Base-by-base conservation (phyloP, 2,329 filamentous ascomycete species). In the Fusarium compactum region DNA sequence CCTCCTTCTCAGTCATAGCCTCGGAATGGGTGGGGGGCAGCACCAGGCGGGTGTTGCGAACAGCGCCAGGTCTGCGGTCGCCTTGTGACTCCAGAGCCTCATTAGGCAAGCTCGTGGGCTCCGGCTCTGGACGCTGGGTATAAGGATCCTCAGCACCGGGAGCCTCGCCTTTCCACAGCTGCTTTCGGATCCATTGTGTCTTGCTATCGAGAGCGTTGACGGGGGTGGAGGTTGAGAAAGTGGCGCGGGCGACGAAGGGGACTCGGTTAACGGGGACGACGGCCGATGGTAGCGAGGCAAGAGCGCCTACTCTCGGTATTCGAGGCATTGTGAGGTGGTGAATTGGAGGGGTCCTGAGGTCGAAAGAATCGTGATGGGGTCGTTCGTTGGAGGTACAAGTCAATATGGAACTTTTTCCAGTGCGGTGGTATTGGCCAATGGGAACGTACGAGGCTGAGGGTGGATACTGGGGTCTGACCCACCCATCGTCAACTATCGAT, bases 121-220 rank as follows among this genome's bases (percentile, higher is more conserved):
- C 77, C 2, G 73, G 62, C 44, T 78, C 76, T 8, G 67, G 38
- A 4, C 76, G 74, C 65, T 81, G 76, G 20, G 78, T 81, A 52
- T 82, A 82, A 1, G 81, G 80, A 41, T 82, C 81, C 54, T 78
- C 79, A 15, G 79, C 68, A 1, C 80, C 80, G 18, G 80, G 80
- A 8, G 78, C 78, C 11, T 82, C 77, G 64, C 76, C 80, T 65
- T 80, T 81, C 80, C 80, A 82, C 50, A 82, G 77, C 74, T 80
- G 80, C 44, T 75, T 72, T 43, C 82, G 81, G 58, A 83, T 65
- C 77, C 80, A 80, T 62, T 81, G 76, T 34, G 78, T 78, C 65
- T 77, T 80, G 63, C 76, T 77, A 60, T 70, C 76, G 38, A 53
- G 30, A 45, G 41, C 57, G 64, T 70, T 76, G 47, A 74, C 62